A percentile compares a stretch with the other conserved stretches of the same genome.
Conservation (phyloP, 106 monocot species). For the Acorus calamus region DNA sequence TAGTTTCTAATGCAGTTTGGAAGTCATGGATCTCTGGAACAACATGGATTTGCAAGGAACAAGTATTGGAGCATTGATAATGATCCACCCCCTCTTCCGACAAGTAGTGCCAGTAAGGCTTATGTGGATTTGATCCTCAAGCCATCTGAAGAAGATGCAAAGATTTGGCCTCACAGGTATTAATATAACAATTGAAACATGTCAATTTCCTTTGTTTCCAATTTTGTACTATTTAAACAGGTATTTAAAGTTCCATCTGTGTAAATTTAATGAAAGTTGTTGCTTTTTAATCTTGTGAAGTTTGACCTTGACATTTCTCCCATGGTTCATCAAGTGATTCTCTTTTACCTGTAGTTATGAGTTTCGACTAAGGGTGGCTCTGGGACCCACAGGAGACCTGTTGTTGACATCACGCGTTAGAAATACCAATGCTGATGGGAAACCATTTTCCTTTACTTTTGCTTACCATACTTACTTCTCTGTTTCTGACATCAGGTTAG, state of each 20-base stretch:
- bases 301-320: too few relatives aligned
- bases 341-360: constrained; percentile 39
- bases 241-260: too few relatives aligned
- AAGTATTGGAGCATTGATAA: constrained; percentile 63
- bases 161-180: constrained; percentile 75
- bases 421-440: constrained; percentile 65
- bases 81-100: constrained; percentile 53
- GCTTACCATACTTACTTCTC: constrained; percentile 73
- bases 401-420: constrained; percentile 74
- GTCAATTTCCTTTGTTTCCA: too few relatives aligned
- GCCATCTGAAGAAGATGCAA: constrained; percentile 57
- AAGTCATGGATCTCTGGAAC: constrained; percentile 36
- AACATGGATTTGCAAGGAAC: constrained; percentile 72
- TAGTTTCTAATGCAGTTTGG: constrained; percentile 31
- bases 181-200: too few relatives aligned
- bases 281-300: too few relatives aligned
- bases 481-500: constrained; percentile 80
- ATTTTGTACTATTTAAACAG: too few relatives aligned
- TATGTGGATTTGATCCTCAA: constrained; percentile 76
- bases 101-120: constrained; percentile 34
- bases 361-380: constrained; percentile 58
- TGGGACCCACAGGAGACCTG: constrained; percentile 66
- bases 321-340: too few relatives aligned
- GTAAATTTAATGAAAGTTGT: too few relatives aligned
- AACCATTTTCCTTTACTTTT: constrained; percentile 73